Base-by-base conservation (phyloP, 1,284 basidiomycete genomes). In the Fomitopsis pinicola region DNA sequence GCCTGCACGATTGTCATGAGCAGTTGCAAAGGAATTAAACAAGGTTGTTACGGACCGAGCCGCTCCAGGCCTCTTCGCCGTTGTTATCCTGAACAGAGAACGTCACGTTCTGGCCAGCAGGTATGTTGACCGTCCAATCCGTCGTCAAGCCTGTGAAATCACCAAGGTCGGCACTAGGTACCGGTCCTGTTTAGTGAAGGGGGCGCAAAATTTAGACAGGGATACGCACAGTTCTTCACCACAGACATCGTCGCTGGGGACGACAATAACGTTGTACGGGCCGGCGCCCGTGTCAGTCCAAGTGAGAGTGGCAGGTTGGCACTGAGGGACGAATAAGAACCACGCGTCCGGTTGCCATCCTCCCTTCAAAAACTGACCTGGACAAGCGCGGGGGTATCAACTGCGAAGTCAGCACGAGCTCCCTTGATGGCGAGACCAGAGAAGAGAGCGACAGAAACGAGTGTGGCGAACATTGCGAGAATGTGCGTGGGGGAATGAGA, bases 401-500 rank as follows among this genome's bases (percentile, higher is more conserved):
- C 76, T 42, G 74, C 69, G 67, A 90, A 81, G 9, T 76, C 77
- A 54, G 88, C 86, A 58, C 80, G 67, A 59, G 78, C 85, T 71
- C 77, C 77, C 66, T 71, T 78, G 71, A 83, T 69, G 72, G 81
- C 80, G 72, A 85, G 75, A 67, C 78, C 72, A 70, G 81, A 75
- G 79, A 90, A 76, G 84, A 91, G 82, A 73, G 86, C 79, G 76
- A 83, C 73, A 63, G 81, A 80, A 89, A 90, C 58, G 88, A 92
- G 76, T 78, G 89, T 88, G 77, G 85, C 77, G 82, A 85, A 87
- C 89, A 92, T 92, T 69, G 71, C 78, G 60, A 60, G 46, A 66
- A 61, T 64, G 64, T 48, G 48, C 45, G 57, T 45, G 59, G 33
- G 45, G 52, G 62, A 40, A 56, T 60, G 70, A 66, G 66, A 64